Evolutionary conservation across 805 yeast species (phyloP).

Genomic region (Pichia kluyveri): DNA sequence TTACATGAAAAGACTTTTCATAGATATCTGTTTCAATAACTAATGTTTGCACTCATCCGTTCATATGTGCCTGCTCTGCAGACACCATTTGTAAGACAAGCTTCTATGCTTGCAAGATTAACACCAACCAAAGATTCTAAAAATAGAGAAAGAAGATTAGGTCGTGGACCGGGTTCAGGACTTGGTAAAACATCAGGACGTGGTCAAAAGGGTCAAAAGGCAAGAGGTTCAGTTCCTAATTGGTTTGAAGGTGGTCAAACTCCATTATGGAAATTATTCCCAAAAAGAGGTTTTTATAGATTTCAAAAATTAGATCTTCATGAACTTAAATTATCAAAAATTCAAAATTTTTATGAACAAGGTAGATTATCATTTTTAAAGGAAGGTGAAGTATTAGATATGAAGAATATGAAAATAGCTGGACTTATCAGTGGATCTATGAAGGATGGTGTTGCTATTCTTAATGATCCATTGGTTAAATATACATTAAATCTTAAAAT

Average conservation of each 20-base stretch:
- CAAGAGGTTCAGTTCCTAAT: slow-evolving; percentile 79
- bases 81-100: slow-evolving; percentile 14
- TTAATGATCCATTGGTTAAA: slow-evolving; percentile 52
- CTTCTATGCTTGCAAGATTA: slow-evolving; percentile 44
- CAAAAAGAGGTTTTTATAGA: slow-evolving; percentile 81
- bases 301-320: slow-evolving; percentile 43
- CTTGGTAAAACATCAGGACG: slow-evolving; percentile 93
- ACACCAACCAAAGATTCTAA: slow-evolving; percentile 57
- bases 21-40: too few relatives aligned
- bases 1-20: too few relatives aligned
- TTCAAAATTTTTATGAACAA: slow-evolving; percentile 60
- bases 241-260: slow-evolving; percentile 99
- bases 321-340: slow-evolving; percentile 57
- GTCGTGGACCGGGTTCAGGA: slow-evolving; percentile 94
- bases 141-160: slow-evolving; percentile 59
- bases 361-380: slow-evolving; percentile 49
- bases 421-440: slow-evolving; percentile 67
- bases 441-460: slow-evolving; percentile 72
- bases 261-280: slow-evolving; percentile 74
- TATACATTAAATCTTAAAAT: slow-evolving; percentile 57
- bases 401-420: slow-evolving; percentile 64
- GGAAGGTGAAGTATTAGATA: slow-evolving; percentile 58
- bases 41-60: not conserved
- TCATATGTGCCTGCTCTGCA: not conserved
- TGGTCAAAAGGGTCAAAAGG: slow-evolving; percentile 98